Percentiles rank a stretch among this genome's conserved stretches.
phyloP scores from a whole-genome alignment of 257 asterid species.

The Solanum lycopersicoides region DNA sequence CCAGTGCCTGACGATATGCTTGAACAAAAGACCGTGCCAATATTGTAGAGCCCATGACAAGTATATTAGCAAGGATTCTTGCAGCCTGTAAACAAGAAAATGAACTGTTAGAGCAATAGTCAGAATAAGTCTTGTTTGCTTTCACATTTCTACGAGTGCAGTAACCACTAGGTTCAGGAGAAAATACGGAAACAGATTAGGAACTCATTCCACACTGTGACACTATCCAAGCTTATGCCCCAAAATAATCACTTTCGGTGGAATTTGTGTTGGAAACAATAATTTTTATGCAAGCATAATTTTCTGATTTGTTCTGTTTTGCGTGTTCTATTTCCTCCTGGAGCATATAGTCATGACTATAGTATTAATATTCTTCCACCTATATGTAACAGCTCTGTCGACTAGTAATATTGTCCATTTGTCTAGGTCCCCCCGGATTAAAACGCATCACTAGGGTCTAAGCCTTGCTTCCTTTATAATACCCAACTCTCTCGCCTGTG shows the following conservation, averaged over 20 bases:
- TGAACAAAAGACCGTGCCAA: conserved; percentile 50
- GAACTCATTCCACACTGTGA: neutral
- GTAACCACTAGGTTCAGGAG: neutral
- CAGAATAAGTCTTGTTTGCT: neutral
- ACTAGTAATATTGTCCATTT: neutral
- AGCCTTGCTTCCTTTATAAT: neutral
- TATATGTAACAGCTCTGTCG: neutral
- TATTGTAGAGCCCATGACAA: conserved; percentile 50
- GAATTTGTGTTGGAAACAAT: neutral
- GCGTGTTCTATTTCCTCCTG: too few relatives aligned
- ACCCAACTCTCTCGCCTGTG: neutral
- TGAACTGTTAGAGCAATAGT: neutral
- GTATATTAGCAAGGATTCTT: conserved; percentile 45
- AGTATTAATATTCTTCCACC: neutral
- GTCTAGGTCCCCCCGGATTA: neutral
- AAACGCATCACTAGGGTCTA: neutral
- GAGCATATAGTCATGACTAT: too few relatives aligned
- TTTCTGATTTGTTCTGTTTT: neutral
- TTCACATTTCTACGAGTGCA: neutral
- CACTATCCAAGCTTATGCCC: neutral
- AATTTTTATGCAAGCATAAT: neutral
- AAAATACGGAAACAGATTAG: too few relatives aligned
- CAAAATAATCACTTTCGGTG: neutral
- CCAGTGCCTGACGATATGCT: conserved; percentile 70
- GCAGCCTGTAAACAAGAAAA: conserved; percentile 38